phyloP scores from a whole-genome alignment of 2,329 filamentous ascomycete genomes.

The Rutstroemia sp. region DNA sequence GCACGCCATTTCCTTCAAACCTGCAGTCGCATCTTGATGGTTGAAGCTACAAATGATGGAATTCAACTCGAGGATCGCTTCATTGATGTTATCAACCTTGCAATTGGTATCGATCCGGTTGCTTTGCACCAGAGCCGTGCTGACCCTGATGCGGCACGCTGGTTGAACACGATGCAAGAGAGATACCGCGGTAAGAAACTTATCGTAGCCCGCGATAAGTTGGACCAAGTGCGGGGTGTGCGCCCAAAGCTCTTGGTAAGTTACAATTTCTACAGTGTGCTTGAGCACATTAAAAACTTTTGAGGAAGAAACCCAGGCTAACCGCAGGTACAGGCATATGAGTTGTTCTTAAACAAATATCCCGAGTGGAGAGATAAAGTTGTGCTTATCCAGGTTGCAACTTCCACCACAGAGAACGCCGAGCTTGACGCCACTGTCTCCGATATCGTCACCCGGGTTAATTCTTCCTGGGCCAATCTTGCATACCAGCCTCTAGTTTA shows the following conservation, averaged over 20 bases:
- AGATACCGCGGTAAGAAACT: constrained; percentile 83
- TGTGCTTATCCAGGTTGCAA: constrained; percentile 88
- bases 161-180: constrained; percentile 73
- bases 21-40: constrained; percentile 82
- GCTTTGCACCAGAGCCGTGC: constrained; percentile 65
- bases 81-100: constrained; percentile 75
- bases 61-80: constrained; percentile 89
- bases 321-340: constrained; percentile 47
- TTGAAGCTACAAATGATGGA: constrained; percentile 82
- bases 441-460: constrained; percentile 91
- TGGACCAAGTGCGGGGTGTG: constrained; percentile 87
- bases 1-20: constrained; percentile 92
- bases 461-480: constrained; percentile 82
- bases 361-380: constrained; percentile 83
- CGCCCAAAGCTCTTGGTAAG: constrained; percentile 72
- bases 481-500: constrained; percentile 91
- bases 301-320: neutral
- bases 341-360: constrained; percentile 89
- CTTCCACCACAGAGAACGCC: constrained; percentile 79
- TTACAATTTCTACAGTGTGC: neutral
- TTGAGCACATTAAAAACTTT: neutral
- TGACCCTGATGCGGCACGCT: constrained; percentile 65
- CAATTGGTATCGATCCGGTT: constrained; percentile 86
- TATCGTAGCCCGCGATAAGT: constrained; percentile 89
- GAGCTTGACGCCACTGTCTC: constrained; percentile 84